Evolutionary conservation across 1,284 basidiomycete species (phyloP), one percentile per base, ranked within the genome.

Genomic region (Cerrena zonata): DNA sequence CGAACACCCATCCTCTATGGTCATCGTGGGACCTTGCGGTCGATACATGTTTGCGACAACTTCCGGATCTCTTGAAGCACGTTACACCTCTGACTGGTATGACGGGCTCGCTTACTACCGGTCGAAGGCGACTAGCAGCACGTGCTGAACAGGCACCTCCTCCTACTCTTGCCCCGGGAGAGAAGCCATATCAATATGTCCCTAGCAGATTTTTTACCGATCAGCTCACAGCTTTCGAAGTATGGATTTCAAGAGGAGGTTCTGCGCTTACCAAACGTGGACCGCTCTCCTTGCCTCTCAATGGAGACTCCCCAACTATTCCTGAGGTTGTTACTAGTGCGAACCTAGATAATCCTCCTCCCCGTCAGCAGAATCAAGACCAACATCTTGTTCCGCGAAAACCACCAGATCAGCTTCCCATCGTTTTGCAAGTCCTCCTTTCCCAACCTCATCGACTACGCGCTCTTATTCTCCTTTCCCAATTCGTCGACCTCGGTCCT

Each of bases 11-110:
- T 65, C 86, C 89, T 0, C 76, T 99, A 12, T 99, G 95, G 95
- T 86, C 90, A 48, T 91, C 91, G 2, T 99, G 96, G 95, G 96
- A 99, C 70, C 80, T 97, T 3, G 95, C 95, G 0, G 89, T 99
- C 1, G 96, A 99, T 65, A 86, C 91, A n/a, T 95, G 92, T 63
- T 76, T 99, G 13, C 82, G 91, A 11, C 95, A 99, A 65, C 77
- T 99, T 18, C 94, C 94, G 0, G 84, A 90, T 11, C 72, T 98
- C n/a, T 75, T 98, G 53, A 86, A 82, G 58, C 74, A 83, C 59
- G 68, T 77, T 21, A 69, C 79, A 51, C 60, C 63, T 56, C 59
- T 70, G 10, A 59, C 61, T 10, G 61, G 42, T 26, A 59, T 62
- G 37, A 67, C 65, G 41, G 60, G 55, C 4, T 67, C 66, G 7